Evolutionary conservation across 148 eudicot species (phyloP).

Genomic region (Spergularia bocconei): DNA sequence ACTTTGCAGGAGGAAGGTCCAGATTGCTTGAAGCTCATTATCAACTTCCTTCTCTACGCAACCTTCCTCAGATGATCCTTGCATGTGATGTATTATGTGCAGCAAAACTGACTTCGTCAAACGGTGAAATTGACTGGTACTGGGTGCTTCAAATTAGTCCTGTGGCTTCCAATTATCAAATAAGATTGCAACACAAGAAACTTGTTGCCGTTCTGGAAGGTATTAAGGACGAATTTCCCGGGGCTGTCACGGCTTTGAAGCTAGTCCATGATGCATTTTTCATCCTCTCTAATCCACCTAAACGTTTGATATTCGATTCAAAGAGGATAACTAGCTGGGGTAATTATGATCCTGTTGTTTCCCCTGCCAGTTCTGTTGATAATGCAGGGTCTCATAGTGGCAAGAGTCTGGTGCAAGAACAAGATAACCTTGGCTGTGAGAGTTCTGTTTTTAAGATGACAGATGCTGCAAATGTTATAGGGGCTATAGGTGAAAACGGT

Average conservation of each 20-base stretch:
- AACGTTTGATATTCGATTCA: slow-evolving; percentile 42
- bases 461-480: not conserved
- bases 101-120: slow-evolving; percentile 35
- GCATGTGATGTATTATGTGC: slow-evolving; percentile 52
- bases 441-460: slow-evolving; percentile 4
- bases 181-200: slow-evolving; percentile 38
- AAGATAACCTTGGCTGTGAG: slow-evolving; percentile 16
- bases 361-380: slow-evolving; percentile 15
- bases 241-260: slow-evolving; percentile 43
- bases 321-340: slow-evolving; percentile 40
- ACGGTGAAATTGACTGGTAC: slow-evolving; percentile 48
- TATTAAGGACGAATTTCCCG: slow-evolving; percentile 48
- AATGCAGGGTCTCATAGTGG: slow-evolving; percentile 2
- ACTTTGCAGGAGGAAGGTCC: slow-evolving; percentile 48
- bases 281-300: slow-evolving; percentile 43
- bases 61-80: slow-evolving; percentile 34
- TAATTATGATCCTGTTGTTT: slow-evolving; percentile 26
- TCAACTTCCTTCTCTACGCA: slow-evolving; percentile 37
- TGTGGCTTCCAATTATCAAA: slow-evolving; percentile 33
- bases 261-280: slow-evolving; percentile 42
- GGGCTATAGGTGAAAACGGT: slow-evolving; percentile 4
- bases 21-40: slow-evolving; percentile 44
- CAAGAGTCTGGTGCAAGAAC: slow-evolving; percentile 17
- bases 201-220: slow-evolving; percentile 39
- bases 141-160: slow-evolving; percentile 60